phyloP scores from a whole-genome alignment of 225 moss, liverwort and hornwort species.

The Antitrichia curtipendula region DNA sequence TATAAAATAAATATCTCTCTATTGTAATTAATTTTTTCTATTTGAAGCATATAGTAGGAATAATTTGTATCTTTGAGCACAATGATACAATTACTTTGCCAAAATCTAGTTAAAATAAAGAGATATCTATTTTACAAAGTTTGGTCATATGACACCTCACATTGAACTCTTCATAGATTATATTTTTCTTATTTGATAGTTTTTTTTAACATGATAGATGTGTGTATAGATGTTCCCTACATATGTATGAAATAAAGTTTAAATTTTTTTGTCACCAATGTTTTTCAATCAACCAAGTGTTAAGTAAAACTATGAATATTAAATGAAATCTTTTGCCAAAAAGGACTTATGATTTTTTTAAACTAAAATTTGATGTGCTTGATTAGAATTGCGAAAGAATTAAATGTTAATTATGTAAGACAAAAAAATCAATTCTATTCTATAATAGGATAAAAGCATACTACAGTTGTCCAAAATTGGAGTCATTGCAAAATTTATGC shows the following conservation, averaged over 20 bases:
- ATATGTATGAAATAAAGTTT: no score
- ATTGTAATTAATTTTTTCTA: no score
- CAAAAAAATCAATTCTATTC: not conserved
- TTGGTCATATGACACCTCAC: not conserved
- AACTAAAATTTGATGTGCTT: not conserved
- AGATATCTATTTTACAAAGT: not conserved
- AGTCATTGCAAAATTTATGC: no score
- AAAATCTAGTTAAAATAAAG: not conserved
- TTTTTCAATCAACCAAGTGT: not conserved
- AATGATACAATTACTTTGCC: no score
- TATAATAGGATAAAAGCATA: no score
- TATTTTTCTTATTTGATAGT: no score
- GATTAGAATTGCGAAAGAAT: no score
- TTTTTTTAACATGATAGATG: no score
- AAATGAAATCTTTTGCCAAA: not conserved
- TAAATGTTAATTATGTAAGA: no score
- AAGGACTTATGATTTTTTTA: not conserved
- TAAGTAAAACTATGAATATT: not conserved
- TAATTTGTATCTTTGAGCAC: no score
- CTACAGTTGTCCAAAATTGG: no score
- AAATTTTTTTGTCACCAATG: not conserved
- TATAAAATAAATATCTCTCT: not conserved
- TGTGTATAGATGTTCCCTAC: no score
- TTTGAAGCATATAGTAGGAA: fast-evolving
- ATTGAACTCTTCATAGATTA: not conserved